These are phyloP conservation scores for Chalciporus pseudorubinellus DNA, from an alignment of 768 basidiomycete genomes.

Conservation along the genomic window DNA sequence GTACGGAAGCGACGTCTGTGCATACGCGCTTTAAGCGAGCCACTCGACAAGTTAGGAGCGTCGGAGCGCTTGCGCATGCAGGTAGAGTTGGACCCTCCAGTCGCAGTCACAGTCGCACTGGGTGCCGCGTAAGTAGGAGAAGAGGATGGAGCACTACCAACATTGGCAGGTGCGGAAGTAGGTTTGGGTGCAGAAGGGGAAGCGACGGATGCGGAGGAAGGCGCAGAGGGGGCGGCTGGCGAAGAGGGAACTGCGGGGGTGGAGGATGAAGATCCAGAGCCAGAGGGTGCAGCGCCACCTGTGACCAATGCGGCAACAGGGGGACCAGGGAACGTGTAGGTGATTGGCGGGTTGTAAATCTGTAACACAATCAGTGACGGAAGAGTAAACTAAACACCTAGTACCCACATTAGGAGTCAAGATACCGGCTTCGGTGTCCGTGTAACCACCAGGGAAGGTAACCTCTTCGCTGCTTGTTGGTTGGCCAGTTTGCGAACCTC, in stretches of 20 bases:
- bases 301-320: conserved; percentile 41
- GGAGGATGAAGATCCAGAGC: conserved; percentile 8
- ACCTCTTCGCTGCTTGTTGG: conserved; percentile 39
- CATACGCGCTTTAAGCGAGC: conserved; percentile 11
- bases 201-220: neutral
- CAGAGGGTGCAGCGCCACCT: conserved; percentile 7
- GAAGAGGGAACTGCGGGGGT: neutral
- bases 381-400: neutral
- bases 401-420: conserved; percentile 43
- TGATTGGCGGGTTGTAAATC: conserved; percentile 27
- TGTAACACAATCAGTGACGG: conserved; percentile 1
- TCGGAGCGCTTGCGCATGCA: conserved; percentile 16
- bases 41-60: neutral
- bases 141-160: conserved; percentile 1
- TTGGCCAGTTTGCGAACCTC: conserved; percentile 27
- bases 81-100: conserved; percentile 5
- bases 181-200: neutral
- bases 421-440: conserved; percentile 66
- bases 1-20: conserved; percentile 14
- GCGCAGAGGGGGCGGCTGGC: neutral
- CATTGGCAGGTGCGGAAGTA: conserved; percentile 2
- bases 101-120: neutral
- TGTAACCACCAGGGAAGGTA: conserved; percentile 68
- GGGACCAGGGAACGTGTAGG: conserved; percentile 55
- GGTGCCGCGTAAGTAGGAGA: neutral